Conservation (phyloP, 805 yeast genomes). For the Wickerhamiella shivajii region DNA sequence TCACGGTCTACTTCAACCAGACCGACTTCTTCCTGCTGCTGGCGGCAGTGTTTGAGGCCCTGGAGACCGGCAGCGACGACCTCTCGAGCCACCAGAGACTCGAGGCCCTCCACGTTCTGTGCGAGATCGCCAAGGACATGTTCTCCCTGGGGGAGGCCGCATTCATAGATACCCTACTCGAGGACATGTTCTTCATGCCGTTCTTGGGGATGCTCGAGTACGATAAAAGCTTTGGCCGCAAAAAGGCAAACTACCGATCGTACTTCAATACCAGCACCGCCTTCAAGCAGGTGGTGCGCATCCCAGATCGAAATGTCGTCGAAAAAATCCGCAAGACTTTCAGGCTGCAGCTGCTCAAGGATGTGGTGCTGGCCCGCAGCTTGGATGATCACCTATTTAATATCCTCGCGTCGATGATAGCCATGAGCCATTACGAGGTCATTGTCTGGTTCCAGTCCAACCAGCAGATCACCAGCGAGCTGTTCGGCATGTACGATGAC, state of each 20-base stretch:
- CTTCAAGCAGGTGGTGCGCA: slow-evolving; percentile 60
- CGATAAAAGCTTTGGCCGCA: slow-evolving; percentile 72
- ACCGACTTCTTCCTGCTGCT: slow-evolving; percentile 40
- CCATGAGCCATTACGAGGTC: slow-evolving; percentile 52
- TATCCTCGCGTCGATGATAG: slow-evolving; percentile 51
- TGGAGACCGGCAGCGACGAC: slow-evolving; percentile 31
- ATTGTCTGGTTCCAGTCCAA: slow-evolving; percentile 42
- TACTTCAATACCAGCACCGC: slow-evolving; percentile 41
- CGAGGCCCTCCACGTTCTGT: slow-evolving; percentile 45
- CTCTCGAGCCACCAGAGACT: slow-evolving; percentile 26
- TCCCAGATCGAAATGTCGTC: slow-evolving; percentile 35
- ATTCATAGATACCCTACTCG: slow-evolving; percentile 42
- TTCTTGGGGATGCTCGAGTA: slow-evolving; percentile 69
- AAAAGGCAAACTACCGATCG: slow-evolving; percentile 67
- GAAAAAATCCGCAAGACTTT: slow-evolving; percentile 54
- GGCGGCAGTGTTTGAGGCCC: slow-evolving; percentile 36
- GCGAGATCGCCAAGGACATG: slow-evolving; percentile 55
- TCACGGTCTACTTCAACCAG: slow-evolving; percentile 41
- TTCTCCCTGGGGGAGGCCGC: slow-evolving; percentile 56
- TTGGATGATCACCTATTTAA: slow-evolving; percentile 69
- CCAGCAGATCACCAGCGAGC: slow-evolving; percentile 35
- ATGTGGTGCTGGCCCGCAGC: slow-evolving; percentile 68
- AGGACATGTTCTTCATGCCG: slow-evolving; percentile 39
- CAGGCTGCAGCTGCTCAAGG: slow-evolving; percentile 66
- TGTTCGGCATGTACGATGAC: slow-evolving; percentile 43